A percentile compares a stretch with the other conserved stretches of the same genome.
Evolutionary conservation across 164 flowering plant genomes (phyloP).

Genomic region (Euptelea pleiosperma): DNA sequence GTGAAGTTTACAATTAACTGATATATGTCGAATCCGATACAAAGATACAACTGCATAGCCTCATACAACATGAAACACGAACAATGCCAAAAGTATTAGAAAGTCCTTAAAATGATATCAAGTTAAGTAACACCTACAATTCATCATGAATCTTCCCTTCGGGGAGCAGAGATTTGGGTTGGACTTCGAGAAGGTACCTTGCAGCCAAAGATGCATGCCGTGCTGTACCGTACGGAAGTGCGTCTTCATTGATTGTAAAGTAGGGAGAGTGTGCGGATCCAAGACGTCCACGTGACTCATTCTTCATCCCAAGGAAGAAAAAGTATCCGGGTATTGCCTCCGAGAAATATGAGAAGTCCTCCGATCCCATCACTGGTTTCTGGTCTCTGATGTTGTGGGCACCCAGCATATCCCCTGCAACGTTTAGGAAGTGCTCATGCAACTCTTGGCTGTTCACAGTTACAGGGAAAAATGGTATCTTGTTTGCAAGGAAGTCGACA

Average conservation of each 20-base stretch:
- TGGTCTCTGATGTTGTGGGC: slow-evolving; percentile 26
- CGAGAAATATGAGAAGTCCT: slow-evolving; percentile 51
- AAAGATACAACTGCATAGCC: too few relatives aligned
- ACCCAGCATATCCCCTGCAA: slow-evolving; percentile 42
- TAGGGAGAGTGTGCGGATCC: slow-evolving; percentile 47
- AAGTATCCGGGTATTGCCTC: slow-evolving; percentile 45
- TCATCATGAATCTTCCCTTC: slow-evolving; percentile 21
- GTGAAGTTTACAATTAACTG: too few relatives aligned
- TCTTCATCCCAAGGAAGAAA: slow-evolving; percentile 53
- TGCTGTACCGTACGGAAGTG: slow-evolving; percentile 69
- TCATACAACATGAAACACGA: too few relatives aligned
- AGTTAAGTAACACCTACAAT: slow-evolving; percentile 19
- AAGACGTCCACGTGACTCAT: slow-evolving; percentile 27
- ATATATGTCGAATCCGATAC: too few relatives aligned
- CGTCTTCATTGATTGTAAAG: slow-evolving; percentile 58
- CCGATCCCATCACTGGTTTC: slow-evolving; percentile 46
- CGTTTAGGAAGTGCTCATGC: slow-evolving; percentile 34
- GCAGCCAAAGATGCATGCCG: slow-evolving; percentile 73
- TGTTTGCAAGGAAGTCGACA: slow-evolving; percentile 30
- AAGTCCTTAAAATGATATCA: too few relatives aligned
- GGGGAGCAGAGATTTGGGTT: slow-evolving; percentile 9
- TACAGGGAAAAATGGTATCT: slow-evolving; percentile 33
- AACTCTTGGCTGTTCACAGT: slow-evolving; percentile 35
- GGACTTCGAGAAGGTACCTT: slow-evolving; percentile 37
- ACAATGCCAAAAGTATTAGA: too few relatives aligned